Conservation (phyloP, 75 land plant species). For the Selaginella moellendorffii region DNA sequence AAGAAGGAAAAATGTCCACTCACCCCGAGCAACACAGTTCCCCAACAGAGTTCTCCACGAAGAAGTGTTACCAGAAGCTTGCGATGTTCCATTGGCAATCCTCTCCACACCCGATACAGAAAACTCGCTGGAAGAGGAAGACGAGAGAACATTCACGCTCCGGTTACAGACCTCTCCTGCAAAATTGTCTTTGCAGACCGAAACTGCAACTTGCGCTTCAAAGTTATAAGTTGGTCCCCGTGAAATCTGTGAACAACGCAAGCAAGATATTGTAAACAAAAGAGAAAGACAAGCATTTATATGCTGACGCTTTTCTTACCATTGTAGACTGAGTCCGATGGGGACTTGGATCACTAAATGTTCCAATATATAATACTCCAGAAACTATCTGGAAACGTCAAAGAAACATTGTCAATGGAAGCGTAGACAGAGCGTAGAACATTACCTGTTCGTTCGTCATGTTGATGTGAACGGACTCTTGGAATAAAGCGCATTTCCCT, state of each 20-base stretch:
- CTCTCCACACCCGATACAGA: too few relatives aligned
- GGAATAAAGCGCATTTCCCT: conserved; percentile 11
- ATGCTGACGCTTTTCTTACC: too few relatives aligned
- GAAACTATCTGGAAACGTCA: neutral
- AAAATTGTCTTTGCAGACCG: conserved; percentile 36
- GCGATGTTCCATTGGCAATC: too few relatives aligned
- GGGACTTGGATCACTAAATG: conserved; percentile 4
- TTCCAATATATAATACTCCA: conserved; percentile 8
- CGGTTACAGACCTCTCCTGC: conserved; percentile 17
- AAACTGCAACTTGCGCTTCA: conserved; percentile 27
- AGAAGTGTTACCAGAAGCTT: too few relatives aligned
- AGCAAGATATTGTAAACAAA: too few relatives aligned
- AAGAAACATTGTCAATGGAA: too few relatives aligned
- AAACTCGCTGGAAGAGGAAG: neutral
- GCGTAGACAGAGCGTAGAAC: neutral
- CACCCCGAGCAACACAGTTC: conserved; percentile 27
- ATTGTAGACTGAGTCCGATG: conserved; percentile 11
- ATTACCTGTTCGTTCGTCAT: conserved; percentile 4
- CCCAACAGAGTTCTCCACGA: neutral
- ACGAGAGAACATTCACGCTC: neutral
- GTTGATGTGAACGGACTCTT: neutral
- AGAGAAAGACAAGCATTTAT: too few relatives aligned
- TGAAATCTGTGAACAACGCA: conserved; percentile 66
- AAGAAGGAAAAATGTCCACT: conserved; percentile 27
- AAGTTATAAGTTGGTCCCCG: conserved; percentile 41